Base-by-base conservation (phyloP, 495 filamentous ascomycete species). In the Monascus purpureus region DNA sequence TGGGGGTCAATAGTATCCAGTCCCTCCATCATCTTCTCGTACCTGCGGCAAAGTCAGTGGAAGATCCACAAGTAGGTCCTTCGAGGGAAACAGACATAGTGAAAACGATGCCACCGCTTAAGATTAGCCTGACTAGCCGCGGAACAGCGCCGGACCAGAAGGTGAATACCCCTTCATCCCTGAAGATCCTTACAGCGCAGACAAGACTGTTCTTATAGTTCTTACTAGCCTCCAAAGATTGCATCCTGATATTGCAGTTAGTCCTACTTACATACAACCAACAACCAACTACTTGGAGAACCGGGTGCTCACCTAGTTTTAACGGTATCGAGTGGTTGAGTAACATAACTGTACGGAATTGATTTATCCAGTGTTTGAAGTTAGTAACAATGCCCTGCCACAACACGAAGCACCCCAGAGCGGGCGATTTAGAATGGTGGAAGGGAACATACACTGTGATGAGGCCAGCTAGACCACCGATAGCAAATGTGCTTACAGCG, bases 51-150 rank as follows among this genome's bases (percentile, higher is more conserved):
- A 37, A 33, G 45, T 39, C 29, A 46, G 37, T n/a, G n/a, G n/a
- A n/a, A n/a, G n/a, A n/a, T n/a, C n/a, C 13, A 18, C 19, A 13
- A 29, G 31, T 17, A 20, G 14, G 17, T 19, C 13, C 6, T 23
- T 5, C 25, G 29, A 19, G 25, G 29, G 25, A 26, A 29, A 61
- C 70, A 37, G 50, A 79, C 87, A 96, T 93, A 3, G 92, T 86
- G 50, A 97, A 97, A 32, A 97, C 92, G 48, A 97, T 93, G 13
- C 90, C 90, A 31, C 90, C 90, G 48, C 85, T 93, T 62, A 87
- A 32, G 38, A 94, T 81, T 39, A 97, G 52, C 35, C 90, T 62
- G 13, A 73, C 86, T 44, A 97, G 55, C 30, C 90, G 57, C 2
- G 90, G 90, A 39, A 95, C 45, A 14, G 92, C 88, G 13, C 90